phyloP scores from a whole-genome alignment of 164 flowering plant genomes.

The Magnolia kwangsiensis region DNA sequence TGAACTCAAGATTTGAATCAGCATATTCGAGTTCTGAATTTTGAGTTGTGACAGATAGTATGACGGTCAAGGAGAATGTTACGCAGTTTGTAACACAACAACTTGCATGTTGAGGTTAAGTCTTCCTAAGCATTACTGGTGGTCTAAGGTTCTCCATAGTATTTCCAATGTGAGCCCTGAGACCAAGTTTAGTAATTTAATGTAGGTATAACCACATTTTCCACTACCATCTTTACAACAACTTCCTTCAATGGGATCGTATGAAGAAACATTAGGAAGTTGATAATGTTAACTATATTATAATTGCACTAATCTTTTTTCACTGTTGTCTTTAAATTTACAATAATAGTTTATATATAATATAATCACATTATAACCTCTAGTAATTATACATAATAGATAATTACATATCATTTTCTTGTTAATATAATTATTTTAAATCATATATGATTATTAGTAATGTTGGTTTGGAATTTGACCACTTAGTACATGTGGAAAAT shows the following conservation, averaged over 20 bases:
- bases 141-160: constrained; percentile 38
- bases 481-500: too few species aligned
- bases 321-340: too few species aligned
- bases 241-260: constrained; percentile 32
- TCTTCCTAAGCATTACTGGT: constrained; percentile 23
- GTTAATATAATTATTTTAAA: too few species aligned
- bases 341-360: too few species aligned
- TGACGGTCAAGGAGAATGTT: constrained; percentile 19
- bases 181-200: constrained; percentile 1
- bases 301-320: too few species aligned
- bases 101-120: constrained; percentile 12
- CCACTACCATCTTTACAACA: constrained; percentile 21
- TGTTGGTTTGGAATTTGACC: too few species aligned
- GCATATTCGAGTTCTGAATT: too few species aligned
- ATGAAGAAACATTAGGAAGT: constrained; percentile 24
- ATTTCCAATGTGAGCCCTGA: constrained; percentile 23
- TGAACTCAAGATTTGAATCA: too few species aligned
- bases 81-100: constrained; percentile 10
- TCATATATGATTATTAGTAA: too few species aligned
- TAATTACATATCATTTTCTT: too few species aligned
- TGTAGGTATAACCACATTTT: constrained; percentile 34
- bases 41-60: neutral
- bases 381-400: too few species aligned
- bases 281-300: neutral
- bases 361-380: too few species aligned